These are phyloP conservation scores for Aspergillus nanangensis DNA, from an alignment of 495 filamentous ascomycete genomes.

Conservation along the genomic window DNA sequence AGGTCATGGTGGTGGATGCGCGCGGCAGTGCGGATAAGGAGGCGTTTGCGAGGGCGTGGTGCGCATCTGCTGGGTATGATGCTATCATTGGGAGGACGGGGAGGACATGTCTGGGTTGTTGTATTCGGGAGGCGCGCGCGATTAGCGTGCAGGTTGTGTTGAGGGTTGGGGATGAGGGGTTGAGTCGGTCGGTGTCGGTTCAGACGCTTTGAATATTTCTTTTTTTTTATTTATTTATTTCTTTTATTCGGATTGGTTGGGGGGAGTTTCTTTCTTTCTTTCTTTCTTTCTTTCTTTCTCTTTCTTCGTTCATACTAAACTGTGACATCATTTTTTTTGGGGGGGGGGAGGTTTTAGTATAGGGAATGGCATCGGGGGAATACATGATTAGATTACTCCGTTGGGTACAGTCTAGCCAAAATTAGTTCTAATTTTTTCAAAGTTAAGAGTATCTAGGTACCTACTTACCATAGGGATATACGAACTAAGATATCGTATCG, in stretches of 20 bases:
- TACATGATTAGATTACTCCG: no score
- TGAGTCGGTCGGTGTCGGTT: conserved; percentile 3
- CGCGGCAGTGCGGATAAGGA: conserved; percentile 53
- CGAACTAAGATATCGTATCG: no score
- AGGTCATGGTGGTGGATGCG: conserved; percentile 45
- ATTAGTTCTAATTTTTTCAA: no score
- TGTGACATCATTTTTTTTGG: neutral
- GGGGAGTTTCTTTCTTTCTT: neutral
- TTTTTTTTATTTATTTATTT: no score
- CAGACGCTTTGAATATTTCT: conserved; percentile 1
- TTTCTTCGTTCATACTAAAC: neutral
- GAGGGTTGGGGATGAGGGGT: conserved; percentile 41
- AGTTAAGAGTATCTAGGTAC: no score
- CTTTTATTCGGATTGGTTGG: no score
- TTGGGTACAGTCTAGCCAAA: no score
- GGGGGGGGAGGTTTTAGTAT: no score
- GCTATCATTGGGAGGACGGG: conserved; percentile 62
- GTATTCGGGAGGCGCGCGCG: conserved; percentile 66
- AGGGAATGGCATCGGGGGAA: no score
- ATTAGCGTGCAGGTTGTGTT: conserved; percentile 62
- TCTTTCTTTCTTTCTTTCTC: neutral
- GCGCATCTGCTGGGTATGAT: conserved; percentile 63
- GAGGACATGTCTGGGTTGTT: conserved; percentile 61
- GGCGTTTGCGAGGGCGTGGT: conserved; percentile 64
- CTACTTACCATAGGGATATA: no score